phyloP scores from a whole-genome alignment of 1,139 yeast genomes.

The Meyerozyma athensensis region DNA sequence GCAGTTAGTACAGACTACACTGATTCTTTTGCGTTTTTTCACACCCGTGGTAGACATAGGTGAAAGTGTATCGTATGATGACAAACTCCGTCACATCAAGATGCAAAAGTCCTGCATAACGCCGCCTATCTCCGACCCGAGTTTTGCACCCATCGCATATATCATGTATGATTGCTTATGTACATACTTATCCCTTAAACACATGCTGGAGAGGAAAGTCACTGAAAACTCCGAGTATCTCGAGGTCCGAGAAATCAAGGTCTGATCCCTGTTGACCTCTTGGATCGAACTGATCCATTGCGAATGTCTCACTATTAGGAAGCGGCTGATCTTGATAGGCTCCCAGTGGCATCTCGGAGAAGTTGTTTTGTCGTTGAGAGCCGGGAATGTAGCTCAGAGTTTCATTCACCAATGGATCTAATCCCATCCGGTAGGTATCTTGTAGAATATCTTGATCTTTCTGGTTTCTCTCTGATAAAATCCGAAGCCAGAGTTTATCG shows the following conservation, averaged over 20 bases:
- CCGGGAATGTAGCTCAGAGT: too few relatives aligned
- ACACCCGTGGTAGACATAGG: background rate
- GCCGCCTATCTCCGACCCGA: background rate
- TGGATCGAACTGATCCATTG: background rate
- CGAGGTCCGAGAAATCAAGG: background rate
- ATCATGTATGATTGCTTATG: background rate
- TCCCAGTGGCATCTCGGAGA: too few relatives aligned
- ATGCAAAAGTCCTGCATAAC: too few relatives aligned
- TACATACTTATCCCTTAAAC: background rate
- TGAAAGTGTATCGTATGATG: background rate
- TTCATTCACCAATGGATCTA: too few relatives aligned
- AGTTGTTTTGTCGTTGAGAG: too few relatives aligned
- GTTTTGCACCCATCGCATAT: background rate
- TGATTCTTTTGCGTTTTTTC: conserved; percentile 26
- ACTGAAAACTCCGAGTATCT: background rate
- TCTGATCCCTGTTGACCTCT: background rate
- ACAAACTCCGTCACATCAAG: background rate
- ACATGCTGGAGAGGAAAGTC: conserved; percentile 1
- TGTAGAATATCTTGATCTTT: background rate
- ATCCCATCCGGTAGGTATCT: background rate
- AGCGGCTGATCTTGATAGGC: too few relatives aligned
- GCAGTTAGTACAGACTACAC: conserved; percentile 35
- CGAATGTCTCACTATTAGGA: too few relatives aligned
- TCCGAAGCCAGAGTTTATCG: conserved; percentile 4
- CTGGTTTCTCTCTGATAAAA: background rate